Evolutionary conservation across 768 basidiomycete genomes (phyloP), one percentile per base, ranked within the genome.

Genomic region (Tulasnella sp.): DNA sequence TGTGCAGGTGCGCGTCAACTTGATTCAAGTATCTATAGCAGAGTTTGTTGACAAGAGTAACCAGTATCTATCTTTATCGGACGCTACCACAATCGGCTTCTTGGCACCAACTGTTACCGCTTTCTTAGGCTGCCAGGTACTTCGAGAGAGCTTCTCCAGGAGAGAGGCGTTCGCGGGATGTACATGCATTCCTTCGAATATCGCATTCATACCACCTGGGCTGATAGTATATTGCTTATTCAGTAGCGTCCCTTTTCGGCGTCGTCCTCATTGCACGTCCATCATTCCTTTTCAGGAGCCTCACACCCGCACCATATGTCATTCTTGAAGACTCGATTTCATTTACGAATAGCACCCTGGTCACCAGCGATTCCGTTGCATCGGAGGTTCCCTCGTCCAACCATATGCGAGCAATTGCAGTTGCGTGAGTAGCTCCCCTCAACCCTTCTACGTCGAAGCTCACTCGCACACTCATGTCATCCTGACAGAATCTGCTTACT

Each of bases 201-300:
- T n/a, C n/a, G n/a, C 15, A 19, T 25, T 8, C 49, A 3, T 12
- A 21, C 30, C n/a, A 21, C 22, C 0, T 31, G 1, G 21, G 24
- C 17, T 8, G 11, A 12, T 29, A n/a, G 25, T 34, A n/a, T n/a
- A 11, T 30, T 22, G 12, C 21, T 24, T 17, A n/a, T 22, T 21
- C 10, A 59, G 57, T 59, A 5, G 48, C 48, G 10, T 59, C 57
- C 0, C 49, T 59, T 9, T 5, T 59, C 25, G 57, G 57, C 21
- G 57, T 59, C 24, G 49, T 59, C 42, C 57, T 59, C 30, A 59
- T 59, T 24, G 57, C 57, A 11, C 48, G 48, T 9, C 57, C 57
- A 17, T 30, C 57, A 5, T 59, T 59, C 31, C 22, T 59, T 22
- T 59, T 59, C 27, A 21, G 48, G 34, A 38, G 34, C 34, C 15